These are phyloP conservation scores for Hansenula anomala DNA, from an alignment of 1,139 yeast species.

Conservation along the genomic window DNA sequence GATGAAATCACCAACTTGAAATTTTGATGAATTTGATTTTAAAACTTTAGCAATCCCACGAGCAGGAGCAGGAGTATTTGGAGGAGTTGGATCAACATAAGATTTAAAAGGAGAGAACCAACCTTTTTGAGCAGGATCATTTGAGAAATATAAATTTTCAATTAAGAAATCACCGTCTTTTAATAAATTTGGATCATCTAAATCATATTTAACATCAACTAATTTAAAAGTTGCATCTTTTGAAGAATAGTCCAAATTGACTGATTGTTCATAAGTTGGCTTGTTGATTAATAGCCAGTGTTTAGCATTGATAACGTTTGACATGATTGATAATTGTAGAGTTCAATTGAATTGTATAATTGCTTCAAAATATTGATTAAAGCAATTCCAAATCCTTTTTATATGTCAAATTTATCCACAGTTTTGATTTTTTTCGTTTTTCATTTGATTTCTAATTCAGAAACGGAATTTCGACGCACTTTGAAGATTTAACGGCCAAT, in stretches of 20 bases:
- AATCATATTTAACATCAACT: conserved; percentile 21
- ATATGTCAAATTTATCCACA: no score
- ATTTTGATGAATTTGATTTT: conserved; percentile 36
- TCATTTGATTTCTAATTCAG: no score
- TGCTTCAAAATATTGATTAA: no score
- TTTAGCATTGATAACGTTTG: conserved; percentile 21
- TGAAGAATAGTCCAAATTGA: conserved; percentile 26
- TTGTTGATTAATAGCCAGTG: conserved; percentile 26
- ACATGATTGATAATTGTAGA: background rate
- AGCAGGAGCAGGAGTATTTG: conserved; percentile 46
- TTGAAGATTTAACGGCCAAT: no score
- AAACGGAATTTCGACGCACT: no score
- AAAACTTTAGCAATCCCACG: conserved; percentile 46
- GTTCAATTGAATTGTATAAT: no score
- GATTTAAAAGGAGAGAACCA: conserved; percentile 48
- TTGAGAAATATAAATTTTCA: conserved; percentile 46
- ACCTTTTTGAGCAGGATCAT: conserved; percentile 64
- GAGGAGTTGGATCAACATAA: conserved; percentile 42
- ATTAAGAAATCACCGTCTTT: conserved; percentile 42
- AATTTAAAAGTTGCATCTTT: conserved; percentile 35
- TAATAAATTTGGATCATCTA: conserved; percentile 23
- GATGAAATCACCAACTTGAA: conserved; percentile 40
- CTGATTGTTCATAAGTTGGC: conserved; percentile 21
- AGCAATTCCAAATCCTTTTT: no score
- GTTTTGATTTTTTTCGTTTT: no score